Conservation (phyloP, 768 basidiomycete genomes). For the Russula emetica region DNA sequence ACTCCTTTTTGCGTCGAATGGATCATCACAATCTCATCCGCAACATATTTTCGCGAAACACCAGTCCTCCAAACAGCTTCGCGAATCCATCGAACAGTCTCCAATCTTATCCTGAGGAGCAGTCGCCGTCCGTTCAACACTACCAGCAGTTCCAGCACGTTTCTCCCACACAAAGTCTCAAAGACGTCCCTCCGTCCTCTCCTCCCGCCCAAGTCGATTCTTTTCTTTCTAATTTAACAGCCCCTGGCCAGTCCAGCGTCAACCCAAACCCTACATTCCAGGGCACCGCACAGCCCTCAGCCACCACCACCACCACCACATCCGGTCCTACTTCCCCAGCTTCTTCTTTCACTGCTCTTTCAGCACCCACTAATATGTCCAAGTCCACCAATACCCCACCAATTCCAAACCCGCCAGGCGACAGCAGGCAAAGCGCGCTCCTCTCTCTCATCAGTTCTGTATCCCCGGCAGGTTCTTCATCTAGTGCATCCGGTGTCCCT, state of each 20-base stretch:
- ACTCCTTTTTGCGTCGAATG: constrained; percentile 16
- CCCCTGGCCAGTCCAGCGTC: constrained; percentile 38
- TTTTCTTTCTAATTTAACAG: constrained; percentile 55
- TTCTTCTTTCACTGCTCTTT: constrained; percentile 40
- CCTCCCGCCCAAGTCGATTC: constrained; percentile 62
- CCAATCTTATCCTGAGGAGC: constrained; percentile 26
- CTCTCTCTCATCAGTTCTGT: constrained; percentile 61
- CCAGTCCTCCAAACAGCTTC: constrained; percentile 19
- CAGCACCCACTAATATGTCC: constrained; percentile 41
- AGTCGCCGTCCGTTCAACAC: constrained; percentile 25
- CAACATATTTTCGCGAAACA: constrained; percentile 28
- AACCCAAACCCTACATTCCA: constrained; percentile 34
- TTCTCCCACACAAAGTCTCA: constrained; percentile 33
- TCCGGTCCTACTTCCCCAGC: constrained; percentile 44
- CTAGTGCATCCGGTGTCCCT: constrained; percentile 34
- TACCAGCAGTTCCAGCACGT: constrained; percentile 33
- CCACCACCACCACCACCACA: constrained; percentile 32
- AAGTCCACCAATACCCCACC: constrained; percentile 39
- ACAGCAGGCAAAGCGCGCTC: constrained; percentile 66
- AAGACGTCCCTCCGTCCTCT: constrained; percentile 42
- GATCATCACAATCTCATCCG: constrained; percentile 27
- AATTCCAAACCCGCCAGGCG: constrained; percentile 30
- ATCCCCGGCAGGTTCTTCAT: constrained; percentile 38
- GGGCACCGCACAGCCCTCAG: constrained; percentile 30
- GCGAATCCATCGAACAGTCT: neutral